Base-by-base conservation (phyloP, 257 asterid genomes). In the Anisodus tanguticus region DNA sequence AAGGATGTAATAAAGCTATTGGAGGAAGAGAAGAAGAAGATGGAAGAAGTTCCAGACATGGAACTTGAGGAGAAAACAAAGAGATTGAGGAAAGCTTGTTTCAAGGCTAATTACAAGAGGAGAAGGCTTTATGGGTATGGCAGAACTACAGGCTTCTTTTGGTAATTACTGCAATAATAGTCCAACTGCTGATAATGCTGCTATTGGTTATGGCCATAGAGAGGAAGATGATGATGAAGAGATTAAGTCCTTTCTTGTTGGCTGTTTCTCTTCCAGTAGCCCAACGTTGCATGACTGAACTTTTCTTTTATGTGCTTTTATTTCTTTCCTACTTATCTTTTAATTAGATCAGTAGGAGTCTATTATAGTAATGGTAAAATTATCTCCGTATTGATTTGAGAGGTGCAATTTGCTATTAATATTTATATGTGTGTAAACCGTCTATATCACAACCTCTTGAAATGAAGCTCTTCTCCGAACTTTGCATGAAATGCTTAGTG, bases 31-130 rank as follows among this genome's bases (percentile, higher is more conserved):
- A 89, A 83, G 87, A 89, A 54, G 71, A 39, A 88, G 11, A 49
- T 90, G 82, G 95, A 91, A 62, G 93, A 91, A 80, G 69, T 89
- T 2, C 95, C 95, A 0, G 94, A 92, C 39, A 26, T 85, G 87
- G 88, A 92, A 59, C 80, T 92, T 86, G 94, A 91, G 78, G 91
- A 87, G 67, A 91, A 88, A 54, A 92, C 95, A 0, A 92, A 92
- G 89, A 91, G 91, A 67, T 19, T 92, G 8, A 87, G 95, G 47
- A 94, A 92, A 69, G 89, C 94, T 0, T 91, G 91, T 64, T 92
- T 92, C 49, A 92, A 92, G 88, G 95, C 94, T 0, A 92, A 90
- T 69, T 92, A 91, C 88, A 92, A 91, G 91, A 92, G 88, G 86
- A 89, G 93, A 55, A 92, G 89, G 86, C 88, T 83, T 83, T 2